These are phyloP conservation scores for Zygosaccharomyces pseudorouxii DNA, from an alignment of 805 yeast species.

Conservation along the genomic window DNA sequence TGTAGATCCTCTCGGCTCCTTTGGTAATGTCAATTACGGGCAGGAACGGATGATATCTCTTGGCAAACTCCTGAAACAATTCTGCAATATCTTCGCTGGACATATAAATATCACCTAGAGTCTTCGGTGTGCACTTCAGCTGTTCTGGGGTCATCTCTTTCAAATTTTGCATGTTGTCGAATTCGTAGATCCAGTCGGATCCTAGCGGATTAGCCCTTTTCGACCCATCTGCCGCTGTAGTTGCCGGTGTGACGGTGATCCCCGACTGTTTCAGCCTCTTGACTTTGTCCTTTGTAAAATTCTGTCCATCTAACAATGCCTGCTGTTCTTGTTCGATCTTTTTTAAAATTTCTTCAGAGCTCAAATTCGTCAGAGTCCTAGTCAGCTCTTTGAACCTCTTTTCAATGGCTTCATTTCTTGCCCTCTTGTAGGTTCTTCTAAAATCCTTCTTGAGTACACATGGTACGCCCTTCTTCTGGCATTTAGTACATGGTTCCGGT, in stretches of 20 bases:
- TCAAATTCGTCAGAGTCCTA: constrained; percentile 41
- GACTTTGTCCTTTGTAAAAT: constrained; percentile 32
- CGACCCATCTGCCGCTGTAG: background rate
- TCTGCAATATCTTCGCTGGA: constrained; percentile 52
- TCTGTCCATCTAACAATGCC: constrained; percentile 25
- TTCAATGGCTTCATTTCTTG: constrained; percentile 76
- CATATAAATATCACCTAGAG: constrained; percentile 63
- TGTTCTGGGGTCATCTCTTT: constrained; percentile 34
- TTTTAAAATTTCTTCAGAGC: constrained; percentile 30
- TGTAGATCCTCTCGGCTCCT: constrained; percentile 78
- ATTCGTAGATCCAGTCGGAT: constrained; percentile 1
- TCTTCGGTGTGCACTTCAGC: constrained; percentile 58
- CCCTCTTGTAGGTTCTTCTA: constrained; percentile 86
- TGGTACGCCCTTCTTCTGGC: constrained; percentile 59
- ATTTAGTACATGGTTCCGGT: constrained; percentile 80
- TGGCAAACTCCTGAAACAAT: constrained; percentile 64
- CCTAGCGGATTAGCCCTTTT: background rate
- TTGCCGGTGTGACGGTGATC: background rate
- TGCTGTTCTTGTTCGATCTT: constrained; percentile 28
- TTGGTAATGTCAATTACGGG: constrained; percentile 80
- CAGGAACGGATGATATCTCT: constrained; percentile 75
- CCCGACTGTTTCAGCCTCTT: constrained; percentile 15
- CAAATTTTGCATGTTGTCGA: background rate
- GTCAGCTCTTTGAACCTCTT: constrained; percentile 69
- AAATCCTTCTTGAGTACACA: constrained; percentile 78